Evolutionary conservation across 106 monocot species (phyloP).

Genomic region (Dendrobium officinale): DNA sequence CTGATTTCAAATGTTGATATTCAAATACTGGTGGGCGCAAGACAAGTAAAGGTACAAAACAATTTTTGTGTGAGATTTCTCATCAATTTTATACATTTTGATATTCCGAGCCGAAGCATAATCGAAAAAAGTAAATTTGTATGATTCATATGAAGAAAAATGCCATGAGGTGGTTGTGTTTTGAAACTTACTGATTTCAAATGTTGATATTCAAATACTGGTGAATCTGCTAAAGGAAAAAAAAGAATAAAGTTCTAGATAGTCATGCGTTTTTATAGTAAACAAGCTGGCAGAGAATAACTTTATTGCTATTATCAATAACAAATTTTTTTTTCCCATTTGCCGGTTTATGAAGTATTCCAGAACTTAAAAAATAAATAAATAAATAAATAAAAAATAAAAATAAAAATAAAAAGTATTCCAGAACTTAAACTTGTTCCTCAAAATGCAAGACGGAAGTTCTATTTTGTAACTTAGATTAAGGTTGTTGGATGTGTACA

Average conservation of each 20-base stretch:
- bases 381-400: no score
- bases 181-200: not conserved
- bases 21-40: conserved; percentile 30
- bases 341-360: not conserved
- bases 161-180: not conserved
- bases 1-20: not conserved
- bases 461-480: not conserved
- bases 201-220: not conserved
- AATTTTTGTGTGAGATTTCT: not conserved
- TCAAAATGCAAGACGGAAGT: not conserved
- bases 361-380: not conserved
- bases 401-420: no score
- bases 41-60: conserved; percentile 62
- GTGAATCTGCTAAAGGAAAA: not conserved
- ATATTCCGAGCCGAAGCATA: not conserved
- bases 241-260: no score
- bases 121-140: not conserved
- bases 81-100: not conserved
- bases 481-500: not conserved
- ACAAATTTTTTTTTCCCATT: not conserved
- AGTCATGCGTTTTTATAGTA: not conserved
- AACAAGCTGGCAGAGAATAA: not conserved
- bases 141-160: not conserved
- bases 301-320: not conserved
- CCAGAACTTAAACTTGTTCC: not conserved